phyloP scores from a whole-genome alignment of 2,329 filamentous ascomycete species.

The Hypoxylon sp. region DNA sequence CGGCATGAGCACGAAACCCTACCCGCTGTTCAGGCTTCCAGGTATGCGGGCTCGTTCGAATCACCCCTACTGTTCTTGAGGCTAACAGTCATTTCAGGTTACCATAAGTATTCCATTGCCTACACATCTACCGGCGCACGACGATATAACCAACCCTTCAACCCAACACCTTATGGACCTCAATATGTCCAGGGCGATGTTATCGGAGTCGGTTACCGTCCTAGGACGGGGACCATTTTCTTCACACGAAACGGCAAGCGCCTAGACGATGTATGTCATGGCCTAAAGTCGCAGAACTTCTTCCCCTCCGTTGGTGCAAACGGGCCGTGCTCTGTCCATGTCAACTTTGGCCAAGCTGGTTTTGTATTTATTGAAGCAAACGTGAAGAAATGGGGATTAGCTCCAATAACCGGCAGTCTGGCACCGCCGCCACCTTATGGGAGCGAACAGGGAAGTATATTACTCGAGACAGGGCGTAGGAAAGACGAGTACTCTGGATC shows the following conservation, averaged over 20 bases:
- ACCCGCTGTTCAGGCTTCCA: slow-evolving; percentile 92
- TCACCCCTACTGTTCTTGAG: slow-evolving; percentile 4
- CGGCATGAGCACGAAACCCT: slow-evolving; percentile 96
- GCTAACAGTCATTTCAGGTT: slow-evolving; percentile 68
- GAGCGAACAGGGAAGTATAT: slow-evolving; percentile 95
- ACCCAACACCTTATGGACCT: slow-evolving; percentile 83
- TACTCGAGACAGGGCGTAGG: slow-evolving; percentile 84
- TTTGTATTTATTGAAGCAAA: slow-evolving; percentile 99
- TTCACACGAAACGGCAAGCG: slow-evolving; percentile 99
- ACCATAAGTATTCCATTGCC: slow-evolving; percentile 91
- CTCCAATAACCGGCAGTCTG: slow-evolving; percentile 94
- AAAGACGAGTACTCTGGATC: slow-evolving; percentile 69
- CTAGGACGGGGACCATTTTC: slow-evolving; percentile 94
- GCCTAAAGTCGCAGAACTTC: slow-evolving; percentile 94
- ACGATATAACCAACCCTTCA: slow-evolving; percentile 94
- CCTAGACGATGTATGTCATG: slow-evolving; percentile 93
- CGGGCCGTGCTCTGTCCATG: slow-evolving; percentile 91
- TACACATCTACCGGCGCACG: slow-evolving; percentile 91
- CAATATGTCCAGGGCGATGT: slow-evolving; percentile 93
- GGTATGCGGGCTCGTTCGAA: slow-evolving; percentile 66
- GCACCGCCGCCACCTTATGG: slow-evolving; percentile 97
- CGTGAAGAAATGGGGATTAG: slow-evolving; percentile 99
- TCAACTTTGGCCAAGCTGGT: slow-evolving; percentile 97
- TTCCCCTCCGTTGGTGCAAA: slow-evolving; percentile 98
- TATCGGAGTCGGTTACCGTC: slow-evolving; percentile 93